Base-by-base conservation (phyloP, 2,329 filamentous ascomycete species). In the Tolypocladium ovalisporum region DNA sequence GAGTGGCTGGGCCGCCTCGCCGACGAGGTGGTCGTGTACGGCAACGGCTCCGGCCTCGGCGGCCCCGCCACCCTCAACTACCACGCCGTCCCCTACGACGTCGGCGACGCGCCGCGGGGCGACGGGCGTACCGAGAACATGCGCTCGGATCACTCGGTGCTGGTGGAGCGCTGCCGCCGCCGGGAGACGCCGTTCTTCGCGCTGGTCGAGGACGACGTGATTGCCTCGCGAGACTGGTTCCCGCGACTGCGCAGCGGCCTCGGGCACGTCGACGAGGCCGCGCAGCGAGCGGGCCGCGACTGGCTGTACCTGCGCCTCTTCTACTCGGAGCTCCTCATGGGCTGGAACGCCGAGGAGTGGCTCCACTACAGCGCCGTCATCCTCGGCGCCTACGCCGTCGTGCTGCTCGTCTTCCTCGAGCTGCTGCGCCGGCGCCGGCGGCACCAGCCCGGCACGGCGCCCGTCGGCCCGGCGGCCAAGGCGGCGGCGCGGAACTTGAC, bases 231-330 rank as follows among this genome's bases (percentile, higher is more conserved):
- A 1, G 68, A 70, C 56, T 74, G 71, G 71, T 70, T 67, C 54
- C 57, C 58, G 4, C 62, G 66, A 1, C 62, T 70, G n/a, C 62
- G 62, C 10, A 60, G 56, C 27, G 71, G 65, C 1, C 56, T 73
- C 1, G 57, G 58, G 0, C 56, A 67, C 7, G 63, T 73, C 34
- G 69, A 73, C 58, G 57, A 62, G 9, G 54, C 54, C 15, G 52
- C 63, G 10, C 58, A 59, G 9, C 53, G 57, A 10, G 55, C 57
- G 6, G 58, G 52, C 32, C 63, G 51, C 19, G 66, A 69, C 56
- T 72, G 71, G 71, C 57, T 73, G 37, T 74, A 74, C 57, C 60
- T 74, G 2, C 68, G 71, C 1, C 61, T 74, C 34, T 74, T 74
- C 61, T 73, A 73, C 60, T 71, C 71, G 5, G 71, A 74, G 57